A percentile compares a stretch with the other conserved stretches of the same genome.
phyloP scores from a whole-genome alignment of 306 rosid species.

The Quercus glauca region DNA sequence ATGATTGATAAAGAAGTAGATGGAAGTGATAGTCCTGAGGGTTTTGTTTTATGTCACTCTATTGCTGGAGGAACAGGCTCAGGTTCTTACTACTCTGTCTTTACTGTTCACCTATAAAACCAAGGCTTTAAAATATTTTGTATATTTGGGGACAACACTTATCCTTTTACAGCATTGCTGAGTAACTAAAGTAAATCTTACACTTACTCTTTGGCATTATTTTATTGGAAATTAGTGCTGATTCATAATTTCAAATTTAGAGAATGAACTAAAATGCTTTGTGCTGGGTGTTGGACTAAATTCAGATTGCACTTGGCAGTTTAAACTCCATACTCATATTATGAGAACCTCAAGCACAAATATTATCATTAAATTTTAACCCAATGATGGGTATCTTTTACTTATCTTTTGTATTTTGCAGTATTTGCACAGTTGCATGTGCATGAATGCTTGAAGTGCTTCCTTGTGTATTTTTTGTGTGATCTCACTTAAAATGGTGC shows the following conservation, averaged over 20 bases:
- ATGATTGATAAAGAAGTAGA: conserved; percentile 99
- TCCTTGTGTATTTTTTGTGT: background rate
- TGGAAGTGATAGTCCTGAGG: conserved; percentile 99
- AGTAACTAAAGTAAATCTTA: background rate
- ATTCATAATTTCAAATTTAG: background rate
- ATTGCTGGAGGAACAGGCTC: no score
- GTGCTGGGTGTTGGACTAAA: no score
- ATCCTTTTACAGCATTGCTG: background rate
- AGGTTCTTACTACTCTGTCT: no score
- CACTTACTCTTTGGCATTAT: background rate
- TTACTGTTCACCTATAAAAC: no score
- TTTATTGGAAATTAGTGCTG: background rate
- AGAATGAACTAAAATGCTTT: background rate
- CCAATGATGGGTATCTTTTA: no score
- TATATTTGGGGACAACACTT: conserved; percentile 4
- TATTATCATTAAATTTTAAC: no score
- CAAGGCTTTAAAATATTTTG: no score
- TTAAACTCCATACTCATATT: no score
- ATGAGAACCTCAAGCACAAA: no score
- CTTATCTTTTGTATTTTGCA: background rate
- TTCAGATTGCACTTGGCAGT: no score
- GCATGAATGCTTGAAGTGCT: conserved; percentile 12
- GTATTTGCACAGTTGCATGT: conserved; percentile 5
- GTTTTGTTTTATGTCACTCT: conserved; percentile 81
- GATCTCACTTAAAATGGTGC: no score